Percentiles rank a stretch among this genome's conserved stretches.
Conservation (phyloP, 495 filamentous ascomycete species). For the Aspergillus egyptiacus region DNA sequence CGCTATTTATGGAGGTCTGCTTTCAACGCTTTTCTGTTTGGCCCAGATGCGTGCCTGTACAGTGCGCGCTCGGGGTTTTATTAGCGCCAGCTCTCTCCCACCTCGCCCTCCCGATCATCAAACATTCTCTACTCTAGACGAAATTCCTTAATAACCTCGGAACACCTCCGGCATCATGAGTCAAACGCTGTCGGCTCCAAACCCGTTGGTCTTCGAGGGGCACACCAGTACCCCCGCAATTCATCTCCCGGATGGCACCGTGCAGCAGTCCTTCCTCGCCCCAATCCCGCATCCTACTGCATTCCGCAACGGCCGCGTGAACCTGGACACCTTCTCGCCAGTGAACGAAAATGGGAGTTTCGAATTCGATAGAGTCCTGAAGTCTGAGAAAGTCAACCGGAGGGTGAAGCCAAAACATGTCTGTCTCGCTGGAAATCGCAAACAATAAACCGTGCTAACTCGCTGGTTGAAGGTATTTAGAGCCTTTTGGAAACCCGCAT, state of each 20-base stretch:
- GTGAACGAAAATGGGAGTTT: conserved; percentile 95
- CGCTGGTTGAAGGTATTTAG: conserved; percentile 25
- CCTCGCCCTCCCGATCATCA: neutral
- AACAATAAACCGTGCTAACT: conserved; percentile 4
- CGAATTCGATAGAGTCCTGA: conserved; percentile 88
- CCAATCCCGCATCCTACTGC: conserved; percentile 12
- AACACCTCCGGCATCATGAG: conserved; percentile 20
- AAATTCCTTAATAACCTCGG: neutral
- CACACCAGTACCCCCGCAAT: conserved; percentile 26
- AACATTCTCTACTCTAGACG: neutral
- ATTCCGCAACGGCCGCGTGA: conserved; percentile 47
- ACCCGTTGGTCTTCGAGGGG: conserved; percentile 24
- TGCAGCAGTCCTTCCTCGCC: conserved; percentile 14
- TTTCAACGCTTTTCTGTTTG: neutral
- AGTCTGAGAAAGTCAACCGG: conserved; percentile 77
- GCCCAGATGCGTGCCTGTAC: conserved; percentile 15
- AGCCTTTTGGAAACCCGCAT: conserved; percentile 76
- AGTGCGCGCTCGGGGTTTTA: conserved; percentile 8
- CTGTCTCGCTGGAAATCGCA: conserved; percentile 17
- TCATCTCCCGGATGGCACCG: conserved; percentile 24
- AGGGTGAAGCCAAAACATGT: conserved; percentile 94
- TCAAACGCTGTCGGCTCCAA: conserved; percentile 18
- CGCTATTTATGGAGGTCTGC: conserved; percentile 12
- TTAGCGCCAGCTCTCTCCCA: conserved; percentile 1
- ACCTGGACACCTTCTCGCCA: conserved; percentile 60